Evolutionary conservation across 768 basidiomycete species (phyloP), one percentile per base, ranked within the genome.

Genomic region (Neoboletus brunneissimus): DNA sequence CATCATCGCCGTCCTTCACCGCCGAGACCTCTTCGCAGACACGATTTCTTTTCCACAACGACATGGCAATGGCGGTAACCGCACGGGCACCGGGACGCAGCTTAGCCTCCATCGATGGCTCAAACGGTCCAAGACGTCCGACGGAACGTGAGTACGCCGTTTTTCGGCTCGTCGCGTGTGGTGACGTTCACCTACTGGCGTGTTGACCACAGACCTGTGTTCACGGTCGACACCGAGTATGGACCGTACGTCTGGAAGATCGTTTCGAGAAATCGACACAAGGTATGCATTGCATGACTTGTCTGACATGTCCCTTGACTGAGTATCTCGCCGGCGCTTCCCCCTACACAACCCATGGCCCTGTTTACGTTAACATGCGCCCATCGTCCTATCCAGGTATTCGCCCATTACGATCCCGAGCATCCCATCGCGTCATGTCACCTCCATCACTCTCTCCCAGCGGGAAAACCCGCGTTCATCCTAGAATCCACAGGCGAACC

Each of bases 221-320:
- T 57, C 45, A 57, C 64, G 7, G 31, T 71, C 41, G 50, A 64
- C 15, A 71, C 70, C 13, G 51, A 55, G 18, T 56, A 49, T 11
- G 70, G 70, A 15, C 48, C 57, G 15, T 69, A 67, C 34, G 15
- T 71, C 34, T 71, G 70, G 70, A 72, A 62, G 52, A 31, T 51
- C 16, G 11, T 57, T 2, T 72, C 70, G 1, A 57, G 54, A 48
- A 47, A 63, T 42, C 61, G 66, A 42, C 62, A 65, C 27, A 65
- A 63, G 60, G 70, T 65, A 54, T 10, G 57, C 16, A 11, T 25
- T 18, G 13, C 20, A n/a, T 22, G 5, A 23, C 8, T 25, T 18
- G 22, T 32, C n/a, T 20, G 22, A 42, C 45, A 23, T 13, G 12
- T 29, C 41, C 20, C 9, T 29, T 8, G 2, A 5, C 20, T 47